Evolutionary conservation across 352 stramenopile species (phyloP), one percentile per base, ranked within the genome.

Genomic region (Phytophthora brassicae): DNA sequence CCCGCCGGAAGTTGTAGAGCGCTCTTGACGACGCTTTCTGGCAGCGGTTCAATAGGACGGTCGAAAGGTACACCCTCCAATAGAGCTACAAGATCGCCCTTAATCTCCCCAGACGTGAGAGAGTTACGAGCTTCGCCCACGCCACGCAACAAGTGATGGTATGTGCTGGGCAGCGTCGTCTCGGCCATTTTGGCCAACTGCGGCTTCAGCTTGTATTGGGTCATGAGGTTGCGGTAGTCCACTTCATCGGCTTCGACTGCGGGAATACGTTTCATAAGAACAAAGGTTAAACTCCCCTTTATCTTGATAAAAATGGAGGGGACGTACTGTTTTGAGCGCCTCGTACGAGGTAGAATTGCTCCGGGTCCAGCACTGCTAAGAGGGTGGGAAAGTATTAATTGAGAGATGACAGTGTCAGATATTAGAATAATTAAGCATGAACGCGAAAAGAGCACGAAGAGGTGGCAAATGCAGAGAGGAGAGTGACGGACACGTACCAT

Each of bases 21-120:
- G 41, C 72, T 88, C 56, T 91, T 88, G 17, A 94, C 68, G 14
- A 91, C 59, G 51, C 68, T 86, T 56, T 92, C 81, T 2, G 85
- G 74, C 16, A 94, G 60, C 17, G 75, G 77, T 51, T 94, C 83
- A 47, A 94, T 91, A 2, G 85, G 85, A 5, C 85, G 79, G 47
- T 92, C 85, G 28, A 94, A 94, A 1, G 85, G 83, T 3, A 90
- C 81, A 20, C 84, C 83, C 20, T 92, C 68, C 13, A 92, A 50
- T 35, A 92, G 68, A 1, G 67, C 64, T 14, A 91, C 20, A 7
- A 94, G 72, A 29, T 87, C 75, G 4, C 84, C 75, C 39, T 84
- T 84, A 24, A 56, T 31, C 14, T 77, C 69, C 3, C 53, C 66
- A 9, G 72, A 57, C 55, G 47, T 72, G 22, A 77, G 63, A 14